Conservation (phyloP, 352 stramenopile species). For the Ochromonadaceae sp. region DNA sequence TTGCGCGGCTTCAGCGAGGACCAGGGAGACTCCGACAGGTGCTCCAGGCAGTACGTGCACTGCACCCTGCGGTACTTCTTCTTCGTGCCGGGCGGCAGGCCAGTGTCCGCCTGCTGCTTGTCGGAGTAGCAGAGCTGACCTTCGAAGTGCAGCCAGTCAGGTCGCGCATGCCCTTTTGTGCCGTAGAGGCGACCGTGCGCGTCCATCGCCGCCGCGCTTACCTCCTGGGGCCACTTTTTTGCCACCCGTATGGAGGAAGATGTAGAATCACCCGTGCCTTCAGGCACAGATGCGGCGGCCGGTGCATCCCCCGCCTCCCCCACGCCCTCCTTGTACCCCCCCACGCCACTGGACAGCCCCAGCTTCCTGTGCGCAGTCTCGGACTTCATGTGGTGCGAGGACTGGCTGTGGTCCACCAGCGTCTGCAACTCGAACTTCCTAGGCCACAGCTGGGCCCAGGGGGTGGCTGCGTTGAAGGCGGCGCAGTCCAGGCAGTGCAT, state of each 20-base stretch:
- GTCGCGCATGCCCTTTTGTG: no score
- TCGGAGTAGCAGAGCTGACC: background rate
- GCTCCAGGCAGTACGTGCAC: background rate
- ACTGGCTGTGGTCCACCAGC: background rate
- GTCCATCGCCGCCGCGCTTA: no score
- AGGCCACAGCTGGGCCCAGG: background rate
- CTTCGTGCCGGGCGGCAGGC: background rate
- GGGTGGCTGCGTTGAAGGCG: background rate
- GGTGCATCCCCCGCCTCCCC: background rate
- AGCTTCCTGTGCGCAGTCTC: no score
- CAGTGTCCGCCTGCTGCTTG: background rate
- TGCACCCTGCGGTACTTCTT: background rate
- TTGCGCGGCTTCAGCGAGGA: background rate
- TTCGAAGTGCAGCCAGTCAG: background rate
- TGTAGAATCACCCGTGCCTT: no score
- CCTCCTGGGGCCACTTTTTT: no score
- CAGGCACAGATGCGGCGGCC: background rate
- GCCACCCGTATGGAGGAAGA: no score
- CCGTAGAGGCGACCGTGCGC: no score
- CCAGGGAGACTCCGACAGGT: background rate
- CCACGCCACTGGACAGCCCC: no score
- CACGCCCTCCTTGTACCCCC: background rate
- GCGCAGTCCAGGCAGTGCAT: constrained; percentile 3
- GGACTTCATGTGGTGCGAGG: background rate
- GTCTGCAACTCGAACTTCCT: constrained; percentile 6